phyloP scores from a whole-genome alignment of 2,329 filamentous ascomycete genomes.

The Clonostachys solani region DNA sequence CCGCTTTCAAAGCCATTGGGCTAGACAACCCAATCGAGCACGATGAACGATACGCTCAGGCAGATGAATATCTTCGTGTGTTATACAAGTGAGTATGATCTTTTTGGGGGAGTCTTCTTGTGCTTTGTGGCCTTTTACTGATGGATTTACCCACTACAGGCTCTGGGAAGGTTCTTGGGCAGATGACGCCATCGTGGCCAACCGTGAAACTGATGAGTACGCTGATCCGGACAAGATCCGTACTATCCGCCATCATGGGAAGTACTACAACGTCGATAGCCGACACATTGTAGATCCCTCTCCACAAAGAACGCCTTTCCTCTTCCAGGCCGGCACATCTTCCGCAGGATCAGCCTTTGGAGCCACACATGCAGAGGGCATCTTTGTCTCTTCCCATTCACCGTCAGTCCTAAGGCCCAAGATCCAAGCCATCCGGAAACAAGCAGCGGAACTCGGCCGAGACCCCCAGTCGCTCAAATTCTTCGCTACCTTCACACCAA shows the following conservation, averaged over 20 bases:
- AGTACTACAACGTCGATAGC: conserved; percentile 42
- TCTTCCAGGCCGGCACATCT: conserved; percentile 58
- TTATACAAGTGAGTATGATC: conserved; percentile 49
- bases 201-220: conserved; percentile 50
- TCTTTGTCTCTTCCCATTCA: conserved; percentile 53
- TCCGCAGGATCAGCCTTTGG: conserved; percentile 52
- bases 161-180: conserved; percentile 53
- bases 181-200: conserved; percentile 49
- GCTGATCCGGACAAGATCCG: conserved; percentile 54
- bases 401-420: conserved; percentile 42
- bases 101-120: conserved; percentile 2
- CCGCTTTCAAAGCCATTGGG: conserved; percentile 59
- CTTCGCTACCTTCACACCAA: conserved; percentile 44
- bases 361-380: conserved; percentile 53
- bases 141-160: conserved; percentile 15
- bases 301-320: conserved; percentile 50
- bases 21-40: conserved; percentile 53
- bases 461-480: conserved; percentile 55
- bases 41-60: conserved; percentile 56
- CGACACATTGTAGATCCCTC: conserved; percentile 48
- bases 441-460: conserved; percentile 44
- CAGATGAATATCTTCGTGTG: conserved; percentile 57
- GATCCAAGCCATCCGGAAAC: conserved; percentile 45
- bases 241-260: conserved; percentile 55
- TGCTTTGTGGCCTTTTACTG: conserved; percentile 23